Evolutionary conservation across 306 rosid genomes (phyloP).

Genomic region (barrel medic (Medicago truncatula)): DNA sequence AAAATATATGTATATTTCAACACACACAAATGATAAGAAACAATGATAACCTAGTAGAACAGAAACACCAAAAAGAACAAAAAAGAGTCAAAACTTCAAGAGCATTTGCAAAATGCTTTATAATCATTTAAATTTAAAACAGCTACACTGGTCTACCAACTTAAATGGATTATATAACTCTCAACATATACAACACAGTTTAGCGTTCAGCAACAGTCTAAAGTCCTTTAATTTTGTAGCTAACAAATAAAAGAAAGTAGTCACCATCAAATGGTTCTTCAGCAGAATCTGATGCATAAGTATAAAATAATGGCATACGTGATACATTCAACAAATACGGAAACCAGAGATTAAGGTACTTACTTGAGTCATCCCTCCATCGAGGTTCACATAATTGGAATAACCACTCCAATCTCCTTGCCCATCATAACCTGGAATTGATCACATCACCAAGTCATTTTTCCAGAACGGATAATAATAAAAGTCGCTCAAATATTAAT

Average conservation of each 20-base stretch:
- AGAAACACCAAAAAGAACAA: not conserved
- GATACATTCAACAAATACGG: slow-evolving; percentile 4
- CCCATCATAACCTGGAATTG: slow-evolving; percentile 46
- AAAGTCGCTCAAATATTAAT: slow-evolving; percentile 16
- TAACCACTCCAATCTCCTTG: slow-evolving; percentile 53
- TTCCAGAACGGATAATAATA: slow-evolving; percentile 13
- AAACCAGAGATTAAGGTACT: slow-evolving; percentile 28
- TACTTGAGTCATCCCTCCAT: slow-evolving; percentile 58
- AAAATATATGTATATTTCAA: not conserved
- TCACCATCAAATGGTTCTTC: not conserved
- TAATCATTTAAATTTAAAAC: slow-evolving; percentile 1
- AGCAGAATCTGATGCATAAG: not conserved
- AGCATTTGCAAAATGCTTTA: not conserved
- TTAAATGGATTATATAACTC: not conserved
- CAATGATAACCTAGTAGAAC: slow-evolving; percentile 12
- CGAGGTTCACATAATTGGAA: slow-evolving; percentile 47
- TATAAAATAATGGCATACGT: not conserved
- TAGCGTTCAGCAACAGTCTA: not conserved
- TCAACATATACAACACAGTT: not conserved
- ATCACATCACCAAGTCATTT: not conserved
- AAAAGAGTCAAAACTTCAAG: not conserved
- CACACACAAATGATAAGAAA: not conserved
- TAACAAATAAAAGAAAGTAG: slow-evolving; percentile 18
- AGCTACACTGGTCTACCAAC: not conserved
- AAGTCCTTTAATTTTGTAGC: not conserved